Evolutionary conservation across 2,329 filamentous ascomycete species (phyloP), one percentile per base, ranked within the genome.

Genomic region (Fusarium equiseti): DNA sequence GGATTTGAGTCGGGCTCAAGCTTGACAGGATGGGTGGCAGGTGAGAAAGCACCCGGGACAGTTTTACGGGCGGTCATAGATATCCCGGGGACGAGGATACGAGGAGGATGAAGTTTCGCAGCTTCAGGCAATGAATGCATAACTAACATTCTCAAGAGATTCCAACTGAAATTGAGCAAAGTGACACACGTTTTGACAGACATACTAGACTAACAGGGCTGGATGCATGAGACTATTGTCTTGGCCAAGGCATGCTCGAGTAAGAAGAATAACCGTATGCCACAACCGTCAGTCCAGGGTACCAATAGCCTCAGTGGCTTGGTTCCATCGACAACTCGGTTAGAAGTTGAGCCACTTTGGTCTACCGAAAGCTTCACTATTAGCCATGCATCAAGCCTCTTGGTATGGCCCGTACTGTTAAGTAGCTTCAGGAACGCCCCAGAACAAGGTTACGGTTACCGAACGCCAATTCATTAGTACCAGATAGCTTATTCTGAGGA

Each of bases 21-120:
- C 44, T 49, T 18, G 20, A 57, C 31, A 31, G 40, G 24, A 44
- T 22, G 40, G 24, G 35, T 27, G 38, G 35, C 44, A 59, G 49
- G 45, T 13, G 27, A 42, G 26, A 35, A 55, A 46, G 55, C 48
- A 44, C 43, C 40, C 42, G 59, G 50, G 42, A 61, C 31, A 45
- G 65, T 52, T 64, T 55, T 57, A 59, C 42, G 68, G 58, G 56
- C 46, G 59, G 27, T 26, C 68, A 72, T 66, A 71, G 67, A 73
- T 64, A 72, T 60, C 55, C 68, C 35, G 35, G 53, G 45, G 68
- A 43, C 53, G 44, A 62, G 71, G 68, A 60, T 63, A 59, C 62
- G 54, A 38, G 58, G 43, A 54, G 59, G 59, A 55, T 49, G 59
- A 67, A 71, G 68, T 65, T 67, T 70, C 59, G 53, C 68, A 55